Evolutionary conservation across 2,329 filamentous ascomycete species (phyloP), one percentile per base, ranked within the genome.

Genomic region (Dothideomycetidae sp.): DNA sequence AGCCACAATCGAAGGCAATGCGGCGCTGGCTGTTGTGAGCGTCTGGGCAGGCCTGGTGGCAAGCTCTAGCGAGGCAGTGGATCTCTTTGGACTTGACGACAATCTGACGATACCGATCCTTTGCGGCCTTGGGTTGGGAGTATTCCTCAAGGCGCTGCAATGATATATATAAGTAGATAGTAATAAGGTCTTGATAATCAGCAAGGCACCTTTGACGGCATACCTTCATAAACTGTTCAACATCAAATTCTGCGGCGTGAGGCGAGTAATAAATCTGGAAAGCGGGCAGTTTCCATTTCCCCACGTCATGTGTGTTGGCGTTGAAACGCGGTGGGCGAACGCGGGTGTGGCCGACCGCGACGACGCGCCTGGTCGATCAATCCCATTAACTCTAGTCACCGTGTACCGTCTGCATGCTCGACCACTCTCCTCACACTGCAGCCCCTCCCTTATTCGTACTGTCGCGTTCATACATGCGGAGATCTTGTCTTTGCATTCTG

Each of bases 61-160:
- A 29, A 83, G 85, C 40, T 76, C 77, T 31, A 94, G 85, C 52
- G 90, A 98, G 60, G 80, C 88, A 11, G 69, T 93, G 31, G 85
- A 98, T 60, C 53, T 96, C 1, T 94, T 85, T 55, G 83, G 85
- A 33, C 86, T 84, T 81, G 90, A 98, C 53, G 90, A 98, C 61
- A 98, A 98, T 59, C 66, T 98, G 50, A 96, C 88, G 34, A 98
- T 98, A 57, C 90, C 90, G 2, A 75, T 93, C 16, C 67, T 98
- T 34, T 93, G 84, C 54, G 85, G 86, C 15, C 61, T 84, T 31
- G 86, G 86, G 5, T 75, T 98, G 43, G 93, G 82, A 78, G 81
- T 79, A 0, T 94, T 98, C 57, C 68, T 96, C 50, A 92, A 81
- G 62, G 58, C 85, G 33, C 94, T 94, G 67, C 78, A 78, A 19